Evolutionary conservation across 768 basidiomycete genomes (phyloP).

Genomic region (Mycena maculata): DNA sequence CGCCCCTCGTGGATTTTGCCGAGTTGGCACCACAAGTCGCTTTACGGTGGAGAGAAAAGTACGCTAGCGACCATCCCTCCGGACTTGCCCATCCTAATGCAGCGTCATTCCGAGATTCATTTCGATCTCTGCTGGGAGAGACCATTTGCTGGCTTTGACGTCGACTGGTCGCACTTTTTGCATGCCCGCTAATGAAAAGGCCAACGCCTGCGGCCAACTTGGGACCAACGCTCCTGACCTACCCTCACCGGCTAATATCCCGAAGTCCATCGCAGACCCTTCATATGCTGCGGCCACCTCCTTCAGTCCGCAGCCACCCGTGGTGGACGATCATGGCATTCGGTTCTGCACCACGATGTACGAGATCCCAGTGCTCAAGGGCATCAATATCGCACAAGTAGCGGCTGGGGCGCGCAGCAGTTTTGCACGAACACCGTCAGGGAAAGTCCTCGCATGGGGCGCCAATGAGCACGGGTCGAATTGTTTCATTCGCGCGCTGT

Average conservation of each 20-base stretch:
- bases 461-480: constrained; percentile 85
- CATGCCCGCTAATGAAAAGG: constrained; percentile 79
- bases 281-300: constrained; percentile 48
- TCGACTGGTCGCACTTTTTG: constrained; percentile 81
- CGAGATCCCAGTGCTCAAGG: constrained; percentile 80
- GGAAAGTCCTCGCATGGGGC: constrained; percentile 88
- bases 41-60: constrained; percentile 78
- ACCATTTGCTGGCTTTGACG: constrained; percentile 79
- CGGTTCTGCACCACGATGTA: constrained; percentile 77
- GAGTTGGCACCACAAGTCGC: constrained; percentile 70
- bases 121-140: constrained; percentile 77
- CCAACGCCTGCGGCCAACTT: constrained; percentile 87
- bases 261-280: constrained; percentile 62
- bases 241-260: constrained; percentile 43
- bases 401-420: constrained; percentile 80
- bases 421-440: constrained; percentile 74
- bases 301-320: constrained; percentile 42
- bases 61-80: constrained; percentile 30
- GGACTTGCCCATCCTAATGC: neutral
- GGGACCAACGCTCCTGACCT: constrained; percentile 56
- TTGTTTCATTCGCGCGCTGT: constrained; percentile 1
- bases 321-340: constrained; percentile 55
- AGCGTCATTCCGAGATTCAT: constrained; percentile 63
- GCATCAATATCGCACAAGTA: constrained; percentile 72
- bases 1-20: constrained; percentile 63